A percentile compares a stretch with the other conserved stretches of the same genome.
Conservation (phyloP, 306 rosid species). For the Lathyrus aphaca region DNA sequence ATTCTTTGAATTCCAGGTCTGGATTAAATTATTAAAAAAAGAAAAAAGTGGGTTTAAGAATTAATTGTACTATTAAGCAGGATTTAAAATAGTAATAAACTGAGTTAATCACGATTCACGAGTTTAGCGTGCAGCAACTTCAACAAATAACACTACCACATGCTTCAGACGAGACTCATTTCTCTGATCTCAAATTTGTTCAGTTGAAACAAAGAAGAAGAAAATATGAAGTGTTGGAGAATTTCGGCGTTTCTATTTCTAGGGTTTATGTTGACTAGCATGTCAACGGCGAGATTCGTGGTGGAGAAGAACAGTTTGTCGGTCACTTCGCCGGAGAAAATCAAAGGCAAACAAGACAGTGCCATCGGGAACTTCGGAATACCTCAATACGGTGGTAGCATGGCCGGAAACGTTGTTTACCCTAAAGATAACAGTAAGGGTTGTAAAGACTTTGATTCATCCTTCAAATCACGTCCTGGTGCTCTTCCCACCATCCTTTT, state of each 20-base stretch:
- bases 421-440: conserved; percentile 89
- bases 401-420: conserved; percentile 83
- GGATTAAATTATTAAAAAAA: too few relatives aligned
- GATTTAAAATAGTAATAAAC: too few relatives aligned
- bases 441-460: conserved; percentile 71
- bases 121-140: too few relatives aligned
- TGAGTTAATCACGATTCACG: too few relatives aligned
- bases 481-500: conserved; percentile 88
- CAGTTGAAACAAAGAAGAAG: too few relatives aligned
- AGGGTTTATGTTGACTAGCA: conserved; percentile 69
- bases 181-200: too few relatives aligned
- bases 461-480: conserved; percentile 75
- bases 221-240: too few relatives aligned
- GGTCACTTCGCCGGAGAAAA: conserved; percentile 85
- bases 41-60: too few relatives aligned
- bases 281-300: conserved; percentile 73
- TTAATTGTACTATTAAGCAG: too few relatives aligned
- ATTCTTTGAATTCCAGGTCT: too few relatives aligned
- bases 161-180: too few relatives aligned
- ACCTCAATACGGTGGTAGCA: conserved; percentile 98
- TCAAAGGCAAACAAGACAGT: conserved; percentile 79
- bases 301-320: conserved; percentile 97
- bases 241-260: conserved; percentile 32
- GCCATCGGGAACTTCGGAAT: conserved; percentile 99
- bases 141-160: too few relatives aligned